Base-by-base conservation (phyloP, 106 monocot genomes). In the Dioscorea zingiberensis region DNA sequence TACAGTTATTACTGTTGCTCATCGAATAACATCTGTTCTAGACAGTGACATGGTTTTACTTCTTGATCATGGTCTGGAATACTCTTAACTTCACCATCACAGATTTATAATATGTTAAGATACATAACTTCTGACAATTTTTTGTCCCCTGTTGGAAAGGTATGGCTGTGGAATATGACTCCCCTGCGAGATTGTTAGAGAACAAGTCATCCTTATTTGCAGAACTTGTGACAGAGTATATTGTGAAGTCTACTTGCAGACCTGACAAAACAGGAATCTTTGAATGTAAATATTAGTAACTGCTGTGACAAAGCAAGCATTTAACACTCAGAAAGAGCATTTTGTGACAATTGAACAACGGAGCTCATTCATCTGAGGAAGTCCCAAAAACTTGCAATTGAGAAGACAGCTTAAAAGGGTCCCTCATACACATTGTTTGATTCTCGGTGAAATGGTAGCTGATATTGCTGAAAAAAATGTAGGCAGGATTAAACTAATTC, bases 1-100 rank as follows among this genome's bases (percentile, higher is more conserved):
- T 0, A 95, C 87, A 9, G 90, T 94, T 38, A 82, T 94, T 38
- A 94, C 82, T n/a, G 80, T 94, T 21, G 94, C 87, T 3, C 94
- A 95, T 74, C 30, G 91, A 25, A 91, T 95, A 74, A 91, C 94
- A 22, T 95, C 94, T 0, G 87, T 95, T 54, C 76, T 91, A 5
- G 78, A 88, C 30, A 90, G 94, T 49, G 90, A 94, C 48, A 87
- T 84, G 77, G 85, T 94, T 57, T 47, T 90, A 64, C 81, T 94
- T 48, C 94, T 94, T 11, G 90, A 90, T 55, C 83, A 87, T 68
- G 94, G 94, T 81, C 22, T 70, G 81, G 66, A 6, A 54, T 47
- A 10, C 18, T 14, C 32, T 49, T 7, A 5, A 10, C 25, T 22
- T 60, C 4, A 26, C 19, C n/a, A 14, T 49, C 29, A 18, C 9